Percentiles rank a stretch among this genome's conserved stretches.
Evolutionary conservation across 2,329 filamentous ascomycete genomes (phyloP).

Genomic region (Clarireedia homoeocarpa): DNA sequence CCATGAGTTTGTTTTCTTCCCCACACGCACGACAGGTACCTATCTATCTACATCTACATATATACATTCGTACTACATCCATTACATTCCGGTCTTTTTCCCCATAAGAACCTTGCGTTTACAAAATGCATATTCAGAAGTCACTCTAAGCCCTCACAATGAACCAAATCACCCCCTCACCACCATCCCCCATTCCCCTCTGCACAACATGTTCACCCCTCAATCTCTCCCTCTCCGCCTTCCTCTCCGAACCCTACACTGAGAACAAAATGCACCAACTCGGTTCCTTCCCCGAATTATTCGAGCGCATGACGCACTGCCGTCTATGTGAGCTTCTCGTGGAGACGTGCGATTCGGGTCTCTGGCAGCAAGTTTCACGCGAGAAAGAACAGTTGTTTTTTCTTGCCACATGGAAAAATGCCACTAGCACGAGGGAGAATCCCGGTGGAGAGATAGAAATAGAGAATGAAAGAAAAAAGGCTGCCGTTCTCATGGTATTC

Average conservation of each 20-base stretch:
- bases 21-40: no score
- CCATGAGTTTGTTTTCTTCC: no score
- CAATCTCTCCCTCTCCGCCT: not conserved
- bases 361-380: not conserved
- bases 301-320: not conserved
- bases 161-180: no score
- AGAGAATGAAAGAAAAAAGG: not conserved
- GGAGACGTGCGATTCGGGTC: not conserved
- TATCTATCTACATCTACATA: no score
- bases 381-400: not conserved
- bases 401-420: not conserved
- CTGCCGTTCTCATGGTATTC: not conserved
- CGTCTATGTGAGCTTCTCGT: not conserved
- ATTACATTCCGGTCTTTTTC: no score
- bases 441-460: not conserved
- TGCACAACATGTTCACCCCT: no score
- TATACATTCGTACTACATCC: no score
- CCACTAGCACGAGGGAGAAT: no score
- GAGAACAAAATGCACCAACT: not conserved
- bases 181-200: no score
- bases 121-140: no score
- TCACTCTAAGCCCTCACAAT: no score
- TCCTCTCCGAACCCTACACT: not conserved
- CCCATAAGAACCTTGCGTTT: no score
- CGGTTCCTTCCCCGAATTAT: not conserved